phyloP scores from a whole-genome alignment of 2,329 filamentous ascomycete species.

The Fusarium sp. region DNA sequence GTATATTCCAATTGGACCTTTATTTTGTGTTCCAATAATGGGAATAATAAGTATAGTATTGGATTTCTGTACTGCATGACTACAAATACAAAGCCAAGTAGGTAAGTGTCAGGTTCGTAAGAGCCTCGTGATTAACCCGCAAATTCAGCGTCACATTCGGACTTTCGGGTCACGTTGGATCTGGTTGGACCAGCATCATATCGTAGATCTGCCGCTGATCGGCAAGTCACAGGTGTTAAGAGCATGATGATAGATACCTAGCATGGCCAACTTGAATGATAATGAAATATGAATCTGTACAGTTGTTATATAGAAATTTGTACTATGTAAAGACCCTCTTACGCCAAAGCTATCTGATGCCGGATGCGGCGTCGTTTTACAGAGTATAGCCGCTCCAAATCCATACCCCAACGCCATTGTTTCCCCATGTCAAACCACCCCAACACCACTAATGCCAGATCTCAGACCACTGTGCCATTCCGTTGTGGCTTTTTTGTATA shows the following conservation, averaged over 20 bases:
- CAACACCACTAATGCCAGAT: constrained; percentile 30
- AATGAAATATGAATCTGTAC: not conserved
- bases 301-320: not conserved
- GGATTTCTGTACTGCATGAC: constrained; percentile 2
- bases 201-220: constrained; percentile 32
- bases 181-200: not conserved
- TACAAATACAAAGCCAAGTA: not conserved
- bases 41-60: not conserved
- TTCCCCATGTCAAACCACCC: constrained; percentile 30
- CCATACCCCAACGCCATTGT: constrained; percentile 26
- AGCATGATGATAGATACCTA: not conserved
- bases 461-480: constrained; percentile 17
- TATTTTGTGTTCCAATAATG: not conserved
- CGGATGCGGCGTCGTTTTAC: constrained; percentile 22
- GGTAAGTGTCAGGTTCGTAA: not conserved
- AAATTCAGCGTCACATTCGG: constrained; percentile 23
- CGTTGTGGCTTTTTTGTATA: not conserved
- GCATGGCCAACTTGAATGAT: not conserved
- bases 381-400: not conserved
- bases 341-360: constrained; percentile 12
- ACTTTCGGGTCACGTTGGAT: constrained; percentile 18
- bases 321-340: not conserved
- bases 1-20: constrained; percentile 1
- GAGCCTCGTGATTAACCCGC: constrained; percentile 25
- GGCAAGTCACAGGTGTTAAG: constrained; percentile 11